Evolutionary conservation across 2,329 filamentous ascomycete species (phyloP), one percentile per base, ranked within the genome.

Genomic region (Alternaria brassicicola): DNA sequence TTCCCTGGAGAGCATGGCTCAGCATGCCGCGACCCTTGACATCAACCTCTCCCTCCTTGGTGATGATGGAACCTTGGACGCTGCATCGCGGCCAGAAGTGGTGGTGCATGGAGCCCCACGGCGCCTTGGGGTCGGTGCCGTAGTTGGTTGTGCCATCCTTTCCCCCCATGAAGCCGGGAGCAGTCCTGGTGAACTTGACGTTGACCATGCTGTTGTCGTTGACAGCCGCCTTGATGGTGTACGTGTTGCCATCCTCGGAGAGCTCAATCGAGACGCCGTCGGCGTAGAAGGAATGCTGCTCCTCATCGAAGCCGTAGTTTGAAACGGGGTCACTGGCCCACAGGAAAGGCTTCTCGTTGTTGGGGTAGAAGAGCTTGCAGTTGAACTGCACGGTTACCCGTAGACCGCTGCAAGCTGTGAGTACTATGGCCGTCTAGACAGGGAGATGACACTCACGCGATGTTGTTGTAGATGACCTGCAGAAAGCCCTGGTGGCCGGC

Each of bases 391-490:
- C 89, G 25, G 94, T 99, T 41, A 90, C 93, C 71, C 90, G 90
- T 65, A 99, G 87, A 76, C 94, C 93, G 69, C 93, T 97, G 74
- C 66, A 58, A 17, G 60, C 31, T 52, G 62, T 63, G 41, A 57
- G 48, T 59, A 66, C 73, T 71, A 54, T 49, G 58, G 8, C 36
- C 7, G n/a, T 23, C 43, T 15, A 3, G 13, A 38, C 31, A 33
- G 10, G 28, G 17, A 39, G 9, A 17, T 26, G 55, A 23, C 33
- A 79, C 88, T 68, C 69, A 97, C 93, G 87, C 90, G 77, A 99
- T 91, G 80, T 97, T 97, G 83, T 91, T 98, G 84, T 98, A 97
- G 78, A 99, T 97, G 79, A 98, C 85, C 84, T 99, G 95, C 60
- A 87, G 87, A 78, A 97, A 86, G 52, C 85, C 91, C 64, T 93